Evolutionary conservation across 306 rosid genomes (phyloP).

Genomic region (Quercus ilex): DNA sequence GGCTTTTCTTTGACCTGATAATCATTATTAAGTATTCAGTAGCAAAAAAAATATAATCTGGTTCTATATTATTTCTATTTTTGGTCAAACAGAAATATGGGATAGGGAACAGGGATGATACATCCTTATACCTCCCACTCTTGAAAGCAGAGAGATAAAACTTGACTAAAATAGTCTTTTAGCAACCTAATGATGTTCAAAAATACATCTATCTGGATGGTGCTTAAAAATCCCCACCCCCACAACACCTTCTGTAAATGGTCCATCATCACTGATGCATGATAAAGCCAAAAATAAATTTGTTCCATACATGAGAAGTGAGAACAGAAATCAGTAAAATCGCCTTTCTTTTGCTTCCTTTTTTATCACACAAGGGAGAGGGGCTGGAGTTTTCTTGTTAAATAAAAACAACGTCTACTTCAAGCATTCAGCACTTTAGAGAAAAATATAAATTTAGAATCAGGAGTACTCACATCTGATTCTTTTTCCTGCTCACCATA

Average conservation of each 20-base stretch:
- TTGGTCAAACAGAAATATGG: background rate
- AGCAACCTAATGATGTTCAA: background rate
- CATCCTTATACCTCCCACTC: background rate
- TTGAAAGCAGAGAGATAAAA: background rate
- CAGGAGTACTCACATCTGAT: slow-evolving; percentile 54
- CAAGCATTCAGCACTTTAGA: background rate
- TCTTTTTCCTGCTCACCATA: slow-evolving; percentile 53
- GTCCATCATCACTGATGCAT: background rate
- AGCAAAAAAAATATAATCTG: slow-evolving; percentile 1
- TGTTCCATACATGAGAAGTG: background rate
- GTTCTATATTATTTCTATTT: background rate
- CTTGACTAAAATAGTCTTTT: background rate
- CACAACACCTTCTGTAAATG: background rate
- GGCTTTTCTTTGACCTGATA: slow-evolving; percentile 51
- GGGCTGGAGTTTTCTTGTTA: background rate
- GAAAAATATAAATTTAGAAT: slow-evolving; percentile 16
- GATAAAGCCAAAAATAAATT: background rate
- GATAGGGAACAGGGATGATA: background rate
- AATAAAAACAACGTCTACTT: background rate
- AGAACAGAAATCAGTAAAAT: background rate
- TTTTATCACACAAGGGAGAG: background rate
- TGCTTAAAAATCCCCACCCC: background rate
- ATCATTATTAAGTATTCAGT: slow-evolving; percentile 23
- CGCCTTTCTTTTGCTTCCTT: too few relatives aligned
- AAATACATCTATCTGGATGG: background rate